Evolutionary conservation across 306 rosid species (phyloP).

Genomic region (Fragaria nilgerrensis): DNA sequence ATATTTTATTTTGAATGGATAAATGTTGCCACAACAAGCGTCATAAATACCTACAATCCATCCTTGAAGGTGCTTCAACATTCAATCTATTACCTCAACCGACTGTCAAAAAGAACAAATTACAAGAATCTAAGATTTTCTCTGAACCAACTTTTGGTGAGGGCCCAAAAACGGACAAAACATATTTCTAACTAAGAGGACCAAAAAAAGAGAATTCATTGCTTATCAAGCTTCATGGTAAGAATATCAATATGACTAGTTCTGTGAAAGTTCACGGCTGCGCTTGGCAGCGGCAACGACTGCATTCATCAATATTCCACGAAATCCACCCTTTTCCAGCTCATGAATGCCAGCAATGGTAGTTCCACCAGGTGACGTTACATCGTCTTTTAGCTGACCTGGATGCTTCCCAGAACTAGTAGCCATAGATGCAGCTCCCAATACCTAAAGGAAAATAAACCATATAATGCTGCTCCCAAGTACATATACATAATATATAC

Average conservation of each 20-base stretch:
- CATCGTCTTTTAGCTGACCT: conserved; percentile 88
- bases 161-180: neutral
- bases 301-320: conserved; percentile 88
- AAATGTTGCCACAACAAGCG: neutral
- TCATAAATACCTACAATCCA: neutral
- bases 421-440: conserved; percentile 90
- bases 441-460: conserved; percentile 41
- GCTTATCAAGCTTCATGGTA: neutral
- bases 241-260: conserved; percentile 8
- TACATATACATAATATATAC: no score
- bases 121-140: neutral
- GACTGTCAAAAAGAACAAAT: neutral
- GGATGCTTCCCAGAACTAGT: conserved; percentile 64
- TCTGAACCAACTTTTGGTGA: neutral
- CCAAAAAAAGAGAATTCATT: neutral
- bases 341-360: conserved; percentile 87
- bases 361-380: conserved; percentile 84
- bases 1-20: neutral
- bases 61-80: neutral
- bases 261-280: conserved; percentile 59
- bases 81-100: neutral
- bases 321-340: conserved; percentile 87
- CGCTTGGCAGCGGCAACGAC: conserved; percentile 77
- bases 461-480: no score
- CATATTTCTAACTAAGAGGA: neutral